Evolutionary conservation across 306 rosid species (phyloP), one percentile per base, ranked within the genome.

Genomic region (Quillaja saponaria): DNA sequence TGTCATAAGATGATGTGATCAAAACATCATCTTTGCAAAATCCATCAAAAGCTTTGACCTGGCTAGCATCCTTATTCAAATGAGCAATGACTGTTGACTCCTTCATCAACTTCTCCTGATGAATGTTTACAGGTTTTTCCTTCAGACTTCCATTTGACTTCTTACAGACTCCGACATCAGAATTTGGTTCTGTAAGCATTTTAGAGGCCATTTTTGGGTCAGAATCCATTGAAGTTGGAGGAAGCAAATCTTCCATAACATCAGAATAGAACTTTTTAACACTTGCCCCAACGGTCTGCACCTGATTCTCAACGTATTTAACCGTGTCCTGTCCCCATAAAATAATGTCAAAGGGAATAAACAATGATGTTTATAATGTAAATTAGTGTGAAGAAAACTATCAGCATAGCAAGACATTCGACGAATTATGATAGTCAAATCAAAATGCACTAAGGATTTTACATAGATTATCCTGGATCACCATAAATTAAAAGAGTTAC

Each of bases 221-320:
- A 49, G 66, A 58, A 60, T 73, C 76, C 58, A 46, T 14, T 7
- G 73, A 66, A 68, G 83, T 37, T 39, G 82, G 82, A 40, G 81
- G 78, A 45, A 77, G 74, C 58, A 89, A 69, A 78, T 92, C 96
- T 58, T 92, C 74, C 78, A 89, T 17, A 35, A 83, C 81, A 62
- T 84, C 95, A 7, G 84, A 82, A 65, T 76, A 91, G 63, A 91
- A 73, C 80, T 70, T 81, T 71, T 63, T 92, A 71, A 89, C 87
- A 72, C 71, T 83, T 48, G 67, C 89, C 67, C 95, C 91, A 41
- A 86, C 96, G 69, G 67, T 85, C 72, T 81, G 84, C 78, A 86
- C 86, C 71, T 86, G 90, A 77, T 79, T 71, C 85, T 87, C 98
- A 13, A 92, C 67, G 79, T 88, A 86, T 49, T 82, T 78, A 57